A percentile compares a stretch with the other conserved stretches of the same genome.
Conservation (phyloP, 1,284 basidiomycete genomes). For the Lignosus rhinocerotis region DNA sequence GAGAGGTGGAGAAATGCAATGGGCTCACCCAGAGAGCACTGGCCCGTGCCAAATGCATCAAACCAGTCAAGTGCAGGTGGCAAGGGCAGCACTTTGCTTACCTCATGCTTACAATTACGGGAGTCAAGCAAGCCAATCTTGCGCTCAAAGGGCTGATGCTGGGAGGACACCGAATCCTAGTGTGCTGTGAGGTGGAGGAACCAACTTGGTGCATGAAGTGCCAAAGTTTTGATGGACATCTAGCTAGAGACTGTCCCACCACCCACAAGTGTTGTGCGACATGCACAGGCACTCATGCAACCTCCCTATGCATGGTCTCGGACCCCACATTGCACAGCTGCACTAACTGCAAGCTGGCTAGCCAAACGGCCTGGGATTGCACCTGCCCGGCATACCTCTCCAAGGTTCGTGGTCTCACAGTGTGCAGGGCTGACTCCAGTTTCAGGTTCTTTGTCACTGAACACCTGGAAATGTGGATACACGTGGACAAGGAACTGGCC, state of each 20-base stretch:
- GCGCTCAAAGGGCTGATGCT: constrained; percentile 13
- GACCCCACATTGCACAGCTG: constrained; percentile 3
- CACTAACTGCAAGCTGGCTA: constrained; percentile 12
- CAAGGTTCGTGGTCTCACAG: not conserved
- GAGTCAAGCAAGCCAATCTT: constrained; percentile 10
- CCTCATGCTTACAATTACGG: not conserved
- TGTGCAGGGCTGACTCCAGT: constrained; percentile 1
- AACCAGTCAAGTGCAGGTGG: not conserved
- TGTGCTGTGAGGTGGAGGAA: constrained; percentile 4
- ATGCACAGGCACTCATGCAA: constrained; percentile 27
- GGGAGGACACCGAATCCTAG: not conserved
- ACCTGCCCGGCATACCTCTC: constrained; percentile 7
- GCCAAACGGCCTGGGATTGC: constrained; percentile 18
- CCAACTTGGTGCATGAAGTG: constrained; percentile 31
- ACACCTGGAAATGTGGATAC: constrained; percentile 14
- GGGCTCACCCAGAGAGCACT: not conserved
- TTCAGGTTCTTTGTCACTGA: constrained; percentile 17
- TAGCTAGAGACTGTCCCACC: constrained; percentile 27
- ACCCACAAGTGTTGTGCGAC: constrained; percentile 21
- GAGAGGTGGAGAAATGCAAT: not conserved
- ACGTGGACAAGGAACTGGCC: not conserved
- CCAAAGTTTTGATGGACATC: constrained; percentile 29
- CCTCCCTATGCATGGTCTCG: constrained; percentile 1
- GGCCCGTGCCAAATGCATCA: not conserved
- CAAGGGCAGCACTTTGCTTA: not conserved